These are phyloP conservation scores for Nicotiana rustica DNA, from an alignment of 305 asterid species.

Conservation along the genomic window DNA sequence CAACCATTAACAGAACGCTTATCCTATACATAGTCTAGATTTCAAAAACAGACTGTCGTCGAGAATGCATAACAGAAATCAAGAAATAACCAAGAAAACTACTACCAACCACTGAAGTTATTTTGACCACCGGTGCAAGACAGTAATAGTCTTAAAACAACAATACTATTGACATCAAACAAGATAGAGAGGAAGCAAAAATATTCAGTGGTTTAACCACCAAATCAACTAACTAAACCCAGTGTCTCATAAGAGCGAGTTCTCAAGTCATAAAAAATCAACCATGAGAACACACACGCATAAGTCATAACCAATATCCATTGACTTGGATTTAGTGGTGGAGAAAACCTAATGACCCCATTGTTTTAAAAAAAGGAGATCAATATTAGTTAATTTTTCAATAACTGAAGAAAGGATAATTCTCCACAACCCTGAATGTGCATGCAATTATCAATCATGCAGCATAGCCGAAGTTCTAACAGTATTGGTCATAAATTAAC, in stretches of 20 bases:
- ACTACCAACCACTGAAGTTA: neutral
- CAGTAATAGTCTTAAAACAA: neutral
- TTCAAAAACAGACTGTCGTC: neutral
- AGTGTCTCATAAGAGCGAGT: neutral
- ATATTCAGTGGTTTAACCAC: neutral
- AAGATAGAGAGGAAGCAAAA: slow-evolving; percentile 28
- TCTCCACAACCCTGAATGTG: slow-evolving; percentile 11
- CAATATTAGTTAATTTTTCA: neutral
- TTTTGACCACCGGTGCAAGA: neutral
- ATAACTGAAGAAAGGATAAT: neutral
- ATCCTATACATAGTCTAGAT: neutral
- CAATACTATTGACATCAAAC: slow-evolving; percentile 11
- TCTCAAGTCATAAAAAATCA: neutral
- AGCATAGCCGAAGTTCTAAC: neutral
- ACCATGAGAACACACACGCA: neutral
- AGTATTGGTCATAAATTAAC: neutral
- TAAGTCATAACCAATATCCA: no score
- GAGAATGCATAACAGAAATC: neutral
- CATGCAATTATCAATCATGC: slow-evolving; percentile 1
- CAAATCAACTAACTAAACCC: neutral
- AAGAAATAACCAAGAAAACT: neutral
- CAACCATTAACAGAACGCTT: neutral
- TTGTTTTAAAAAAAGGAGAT: neutral
- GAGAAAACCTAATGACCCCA: slow-evolving; percentile 9
- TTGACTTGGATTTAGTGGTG: neutral